Evolutionary conservation across 202 grass and related monocot species (phyloP).

Genomic region (Carex sylvatica): DNA sequence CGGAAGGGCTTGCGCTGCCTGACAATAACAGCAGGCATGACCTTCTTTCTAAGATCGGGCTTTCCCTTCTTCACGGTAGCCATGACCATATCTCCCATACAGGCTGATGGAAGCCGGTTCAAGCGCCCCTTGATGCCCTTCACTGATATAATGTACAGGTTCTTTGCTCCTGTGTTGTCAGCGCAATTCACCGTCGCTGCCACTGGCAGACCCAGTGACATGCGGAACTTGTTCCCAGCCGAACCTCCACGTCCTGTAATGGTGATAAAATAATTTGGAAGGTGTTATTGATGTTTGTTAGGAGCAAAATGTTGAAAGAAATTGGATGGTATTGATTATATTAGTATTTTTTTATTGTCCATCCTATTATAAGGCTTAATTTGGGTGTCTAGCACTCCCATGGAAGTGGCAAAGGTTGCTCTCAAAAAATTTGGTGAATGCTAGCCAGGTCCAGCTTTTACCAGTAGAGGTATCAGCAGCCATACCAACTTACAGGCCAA

Average conservation of each 20-base stretch:
- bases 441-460: too few species aligned
- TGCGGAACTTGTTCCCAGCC: conserved; percentile 89
- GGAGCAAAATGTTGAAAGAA: not conserved
- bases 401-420: too few species aligned
- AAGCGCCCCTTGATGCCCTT: conserved; percentile 85
- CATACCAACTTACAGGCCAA: too few species aligned
- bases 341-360: not conserved
- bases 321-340: not conserved
- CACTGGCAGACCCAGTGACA: conserved; percentile 88
- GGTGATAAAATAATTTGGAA: not conserved
- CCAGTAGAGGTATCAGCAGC: too few species aligned
- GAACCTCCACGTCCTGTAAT: conserved; percentile 64
- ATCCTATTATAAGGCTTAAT: too few species aligned
- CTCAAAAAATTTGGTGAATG: too few species aligned
- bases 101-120: conserved; percentile 73
- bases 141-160: conserved; percentile 86
- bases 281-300: not conserved
- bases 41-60: conserved; percentile 94
- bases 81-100: conserved; percentile 93
- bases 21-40: conserved; percentile 94
- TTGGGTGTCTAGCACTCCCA: too few species aligned
- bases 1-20: conserved; percentile 87
- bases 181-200: conserved; percentile 83
- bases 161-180: conserved; percentile 77
- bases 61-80: conserved; percentile 94